These are phyloP conservation scores for Globisporangium alternatum DNA, from an alignment of 352 stramenopile species.

Conservation along the genomic window DNA sequence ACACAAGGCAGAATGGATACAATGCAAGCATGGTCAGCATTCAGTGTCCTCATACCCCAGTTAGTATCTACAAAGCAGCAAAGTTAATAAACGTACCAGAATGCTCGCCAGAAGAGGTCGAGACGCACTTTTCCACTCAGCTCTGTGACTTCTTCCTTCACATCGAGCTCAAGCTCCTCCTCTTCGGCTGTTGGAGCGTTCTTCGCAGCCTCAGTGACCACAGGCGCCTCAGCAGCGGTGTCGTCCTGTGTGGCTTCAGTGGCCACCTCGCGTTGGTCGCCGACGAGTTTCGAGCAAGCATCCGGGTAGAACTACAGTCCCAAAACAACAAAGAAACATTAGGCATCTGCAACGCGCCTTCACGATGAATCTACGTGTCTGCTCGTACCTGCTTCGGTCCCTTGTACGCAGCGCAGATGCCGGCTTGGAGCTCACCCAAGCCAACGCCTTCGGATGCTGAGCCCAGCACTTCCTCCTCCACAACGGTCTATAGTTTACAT, in stretches of 20 bases:
- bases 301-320: slow-evolving; percentile 44
- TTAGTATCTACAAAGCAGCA: slow-evolving; percentile 3
- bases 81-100: slow-evolving; percentile 47
- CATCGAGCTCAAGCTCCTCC: slow-evolving; percentile 31
- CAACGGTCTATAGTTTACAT: slow-evolving; percentile 38
- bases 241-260: slow-evolving; percentile 23
- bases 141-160: slow-evolving; percentile 31
- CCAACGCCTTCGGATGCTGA: slow-evolving; percentile 54
- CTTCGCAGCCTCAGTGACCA: slow-evolving; percentile 10
- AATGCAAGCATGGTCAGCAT: slow-evolving; percentile 5
- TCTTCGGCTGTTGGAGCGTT: slow-evolving; percentile 10
- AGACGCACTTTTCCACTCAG: slow-evolving; percentile 48
- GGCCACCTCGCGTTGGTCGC: slow-evolving; percentile 51
- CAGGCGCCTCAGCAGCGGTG: slow-evolving; percentile 15
- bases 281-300: slow-evolving; percentile 48
- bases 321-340: not conserved
- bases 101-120: slow-evolving; percentile 79
- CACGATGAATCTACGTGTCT: not conserved
- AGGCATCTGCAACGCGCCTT: not conserved
- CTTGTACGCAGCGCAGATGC: slow-evolving; percentile 66
- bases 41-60: not conserved
- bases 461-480: slow-evolving; percentile 58
- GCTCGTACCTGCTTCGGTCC: slow-evolving; percentile 35
- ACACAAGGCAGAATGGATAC: not conserved
- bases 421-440: slow-evolving; percentile 51